phyloP scores from a whole-genome alignment of 352 stramenopile genomes.

The Phytopythium mirpurense region DNA sequence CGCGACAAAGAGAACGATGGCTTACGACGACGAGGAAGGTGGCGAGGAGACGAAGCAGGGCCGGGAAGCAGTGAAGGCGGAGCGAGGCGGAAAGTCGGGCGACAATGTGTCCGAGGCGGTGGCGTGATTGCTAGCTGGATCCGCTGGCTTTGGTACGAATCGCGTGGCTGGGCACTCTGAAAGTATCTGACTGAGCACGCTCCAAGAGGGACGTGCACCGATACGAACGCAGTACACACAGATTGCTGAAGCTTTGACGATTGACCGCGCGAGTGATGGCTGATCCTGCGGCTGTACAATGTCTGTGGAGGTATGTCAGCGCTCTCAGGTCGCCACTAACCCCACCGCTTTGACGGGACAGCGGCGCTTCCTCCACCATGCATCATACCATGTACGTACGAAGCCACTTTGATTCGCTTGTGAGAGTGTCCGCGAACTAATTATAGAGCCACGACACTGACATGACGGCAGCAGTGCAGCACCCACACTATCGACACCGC shows the following conservation, averaged over 20 bases:
- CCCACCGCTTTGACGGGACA: too few species aligned
- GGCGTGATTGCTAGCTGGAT: too few species aligned
- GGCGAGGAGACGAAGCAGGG: background rate
- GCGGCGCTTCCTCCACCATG: too few species aligned
- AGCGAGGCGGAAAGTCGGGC: background rate
- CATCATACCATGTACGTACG: too few species aligned
- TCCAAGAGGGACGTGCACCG: background rate
- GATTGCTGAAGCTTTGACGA: background rate
- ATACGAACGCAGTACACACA: background rate
- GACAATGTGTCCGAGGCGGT: background rate
- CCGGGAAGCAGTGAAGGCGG: background rate
- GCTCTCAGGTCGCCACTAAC: background rate
- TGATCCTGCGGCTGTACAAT: background rate
- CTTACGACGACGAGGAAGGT: conserved; percentile 5
- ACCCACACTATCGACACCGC: background rate
- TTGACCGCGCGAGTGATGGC: background rate
- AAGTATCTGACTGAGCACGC: background rate
- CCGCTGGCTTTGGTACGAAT: too few species aligned
- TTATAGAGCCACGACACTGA: background rate
- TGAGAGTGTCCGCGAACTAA: background rate
- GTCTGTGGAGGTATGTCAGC: background rate
- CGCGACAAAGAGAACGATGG: conserved; percentile 14
- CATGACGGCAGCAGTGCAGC: background rate
- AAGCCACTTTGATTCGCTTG: too few species aligned
- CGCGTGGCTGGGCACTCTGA: too few species aligned